Conservation (phyloP, 2,329 filamentous ascomycete genomes). For the Colletotrichum destructivum region DNA sequence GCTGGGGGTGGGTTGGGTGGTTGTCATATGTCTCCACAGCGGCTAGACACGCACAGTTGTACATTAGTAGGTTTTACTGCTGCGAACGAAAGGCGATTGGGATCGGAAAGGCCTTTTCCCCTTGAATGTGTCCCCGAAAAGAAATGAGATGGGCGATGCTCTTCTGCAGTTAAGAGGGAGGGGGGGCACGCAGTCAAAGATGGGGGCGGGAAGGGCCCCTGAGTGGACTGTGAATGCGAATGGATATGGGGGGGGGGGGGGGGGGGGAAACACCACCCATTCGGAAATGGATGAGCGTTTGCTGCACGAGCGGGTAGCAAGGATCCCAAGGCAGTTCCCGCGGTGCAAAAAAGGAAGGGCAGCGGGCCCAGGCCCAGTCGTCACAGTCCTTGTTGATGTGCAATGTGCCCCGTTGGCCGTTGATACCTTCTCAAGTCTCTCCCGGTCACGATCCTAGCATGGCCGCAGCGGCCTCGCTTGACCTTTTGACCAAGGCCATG, state of each 20-base stretch:
- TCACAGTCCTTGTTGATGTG: slow-evolving; percentile 9
- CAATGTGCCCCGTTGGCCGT: neutral
- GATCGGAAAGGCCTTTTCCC: slow-evolving; percentile 27
- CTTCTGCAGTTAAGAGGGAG: slow-evolving; percentile 30
- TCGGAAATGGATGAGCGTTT: slow-evolving; percentile 33
- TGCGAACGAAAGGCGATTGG: slow-evolving; percentile 26
- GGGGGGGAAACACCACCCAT: neutral
- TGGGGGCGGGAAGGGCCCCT: neutral
- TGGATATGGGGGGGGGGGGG: neutral
- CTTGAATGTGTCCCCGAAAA: slow-evolving; percentile 23
- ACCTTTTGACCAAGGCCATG: neutral
- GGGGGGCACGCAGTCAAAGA: slow-evolving; percentile 16
- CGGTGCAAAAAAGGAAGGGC: slow-evolving; percentile 33
- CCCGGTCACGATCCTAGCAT: neutral
- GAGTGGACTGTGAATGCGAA: too few species aligned
- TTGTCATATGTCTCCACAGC: slow-evolving; percentile 35
- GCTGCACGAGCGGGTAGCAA: slow-evolving; percentile 61
- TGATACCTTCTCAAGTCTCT: neutral
- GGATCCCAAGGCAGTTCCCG: slow-evolving; percentile 52
- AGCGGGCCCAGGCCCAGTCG: slow-evolving; percentile 17
- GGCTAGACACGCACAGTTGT: slow-evolving; percentile 35
- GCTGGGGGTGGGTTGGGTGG: slow-evolving; percentile 6
- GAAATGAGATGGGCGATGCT: slow-evolving; percentile 40
- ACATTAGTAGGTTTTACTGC: slow-evolving; percentile 26
- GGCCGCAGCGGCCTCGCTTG: neutral